Conservation (phyloP, 768 basidiomycete genomes). For the Mycena galericulata region DNA sequence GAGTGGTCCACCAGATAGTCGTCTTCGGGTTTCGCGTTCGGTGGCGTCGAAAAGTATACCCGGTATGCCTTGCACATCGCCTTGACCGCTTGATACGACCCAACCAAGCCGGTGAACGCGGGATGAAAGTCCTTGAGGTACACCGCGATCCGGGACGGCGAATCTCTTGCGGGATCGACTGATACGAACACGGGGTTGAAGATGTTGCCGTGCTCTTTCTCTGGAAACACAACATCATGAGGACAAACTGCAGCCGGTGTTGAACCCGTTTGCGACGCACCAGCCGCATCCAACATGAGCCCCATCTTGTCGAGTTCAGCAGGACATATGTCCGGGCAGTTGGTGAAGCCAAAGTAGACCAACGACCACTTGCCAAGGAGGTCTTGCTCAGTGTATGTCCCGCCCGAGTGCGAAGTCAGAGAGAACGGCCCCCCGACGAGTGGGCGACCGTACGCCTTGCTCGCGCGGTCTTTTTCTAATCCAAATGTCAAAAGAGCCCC, state of each 20-base stretch:
- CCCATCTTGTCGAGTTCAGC: slow-evolving; percentile 97
- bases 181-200: slow-evolving; percentile 95
- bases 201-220: slow-evolving; percentile 74
- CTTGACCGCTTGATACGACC: slow-evolving; percentile 86
- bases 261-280: slow-evolving; percentile 57
- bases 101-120: slow-evolving; percentile 88
- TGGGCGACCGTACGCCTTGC: slow-evolving; percentile 84
- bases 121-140: slow-evolving; percentile 93
- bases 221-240: slow-evolving; percentile 51
- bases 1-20: slow-evolving; percentile 98
- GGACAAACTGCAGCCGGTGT: not conserved
- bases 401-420: slow-evolving; percentile 73
- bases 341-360: slow-evolving; percentile 98
- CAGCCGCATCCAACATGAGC: slow-evolving; percentile 75
- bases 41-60: slow-evolving; percentile 98
- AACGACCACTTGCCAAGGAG: slow-evolving; percentile 92
- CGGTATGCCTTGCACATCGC: slow-evolving; percentile 94
- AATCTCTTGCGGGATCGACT: slow-evolving; percentile 95
- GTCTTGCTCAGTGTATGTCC: slow-evolving; percentile 84
- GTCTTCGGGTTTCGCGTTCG: slow-evolving; percentile 85
- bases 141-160: slow-evolving; percentile 65
- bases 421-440: slow-evolving; percentile 93
- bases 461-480: slow-evolving; percentile 79
- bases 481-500: not conserved
- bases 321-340: slow-evolving; percentile 99